Conservation (phyloP, 2,329 filamentous ascomycete species). For the Shiraia bambusicola region DNA sequence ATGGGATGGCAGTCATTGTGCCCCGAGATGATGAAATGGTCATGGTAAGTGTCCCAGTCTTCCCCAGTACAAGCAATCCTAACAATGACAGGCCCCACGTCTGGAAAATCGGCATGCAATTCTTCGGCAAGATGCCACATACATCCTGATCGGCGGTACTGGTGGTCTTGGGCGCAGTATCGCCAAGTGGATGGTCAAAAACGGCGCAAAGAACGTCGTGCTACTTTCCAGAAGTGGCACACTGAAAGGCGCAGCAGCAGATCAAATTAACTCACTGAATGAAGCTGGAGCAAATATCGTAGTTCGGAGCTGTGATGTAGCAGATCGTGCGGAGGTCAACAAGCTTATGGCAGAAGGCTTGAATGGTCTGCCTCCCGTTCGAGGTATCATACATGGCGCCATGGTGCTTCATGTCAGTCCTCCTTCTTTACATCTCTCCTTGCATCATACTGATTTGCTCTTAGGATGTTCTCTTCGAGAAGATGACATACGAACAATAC, state of each 20-base stretch:
- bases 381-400: constrained; percentile 28
- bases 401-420: constrained; percentile 26
- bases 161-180: constrained; percentile 31
- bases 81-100: constrained; percentile 13
- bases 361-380: constrained; percentile 21
- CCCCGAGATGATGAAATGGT: constrained; percentile 21
- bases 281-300: constrained; percentile 14
- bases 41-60: constrained; percentile 15
- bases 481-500: constrained; percentile 23
- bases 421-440: not conserved
- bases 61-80: not conserved
- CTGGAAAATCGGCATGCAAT: constrained; percentile 6
- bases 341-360: constrained; percentile 10
- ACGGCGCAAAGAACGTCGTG: constrained; percentile 26
- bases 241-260: constrained; percentile 13
- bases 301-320: constrained; percentile 20
- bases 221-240: constrained; percentile 23
- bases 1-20: constrained; percentile 20
- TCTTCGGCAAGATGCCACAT: constrained; percentile 21
- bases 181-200: constrained; percentile 25
- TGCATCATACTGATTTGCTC: not conserved
- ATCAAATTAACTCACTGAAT: constrained; percentile 15
- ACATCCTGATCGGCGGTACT: constrained; percentile 28
- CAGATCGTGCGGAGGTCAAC: constrained; percentile 15
- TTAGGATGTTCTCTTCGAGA: constrained; percentile 24